phyloP scores from a whole-genome alignment of 257 asterid species.

The Cinchona pubescens region DNA sequence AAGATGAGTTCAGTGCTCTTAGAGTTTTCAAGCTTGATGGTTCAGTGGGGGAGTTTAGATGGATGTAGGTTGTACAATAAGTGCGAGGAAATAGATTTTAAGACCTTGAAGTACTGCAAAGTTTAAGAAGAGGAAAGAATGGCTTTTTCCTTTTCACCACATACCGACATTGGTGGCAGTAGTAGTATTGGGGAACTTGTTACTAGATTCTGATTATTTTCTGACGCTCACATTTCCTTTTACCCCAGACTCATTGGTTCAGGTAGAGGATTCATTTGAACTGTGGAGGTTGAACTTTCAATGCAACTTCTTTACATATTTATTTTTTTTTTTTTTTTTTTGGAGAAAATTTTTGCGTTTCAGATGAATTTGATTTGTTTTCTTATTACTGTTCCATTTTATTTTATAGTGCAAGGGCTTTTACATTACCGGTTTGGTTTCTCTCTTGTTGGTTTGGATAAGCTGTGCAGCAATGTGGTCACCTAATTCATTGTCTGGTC shows the following conservation, averaged over 20 bases:
- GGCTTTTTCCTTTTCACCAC: slow-evolving; percentile 43
- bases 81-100: too few relatives aligned
- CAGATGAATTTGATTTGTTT: not conserved
- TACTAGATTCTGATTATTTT: not conserved
- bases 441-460: too few relatives aligned
- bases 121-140: not conserved
- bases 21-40: too few relatives aligned
- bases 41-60: too few relatives aligned
- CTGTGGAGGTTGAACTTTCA: slow-evolving; percentile 21
- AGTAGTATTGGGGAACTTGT: slow-evolving; percentile 14
- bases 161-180: slow-evolving; percentile 39
- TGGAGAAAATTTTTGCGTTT: too few relatives aligned
- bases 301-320: not conserved
- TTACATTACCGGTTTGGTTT: not conserved
- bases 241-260: slow-evolving; percentile 25
- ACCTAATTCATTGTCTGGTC: not conserved
- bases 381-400: not conserved
- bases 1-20: too few relatives aligned
- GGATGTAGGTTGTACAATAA: too few relatives aligned
- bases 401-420: not conserved
- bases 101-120: too few relatives aligned
- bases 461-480: not conserved
- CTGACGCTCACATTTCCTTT: not conserved
- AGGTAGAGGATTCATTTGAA: slow-evolving; percentile 16
- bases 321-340: not conserved